phyloP scores from a whole-genome alignment of 78 protist genomes.

The Abeoforma whisleri region DNA sequence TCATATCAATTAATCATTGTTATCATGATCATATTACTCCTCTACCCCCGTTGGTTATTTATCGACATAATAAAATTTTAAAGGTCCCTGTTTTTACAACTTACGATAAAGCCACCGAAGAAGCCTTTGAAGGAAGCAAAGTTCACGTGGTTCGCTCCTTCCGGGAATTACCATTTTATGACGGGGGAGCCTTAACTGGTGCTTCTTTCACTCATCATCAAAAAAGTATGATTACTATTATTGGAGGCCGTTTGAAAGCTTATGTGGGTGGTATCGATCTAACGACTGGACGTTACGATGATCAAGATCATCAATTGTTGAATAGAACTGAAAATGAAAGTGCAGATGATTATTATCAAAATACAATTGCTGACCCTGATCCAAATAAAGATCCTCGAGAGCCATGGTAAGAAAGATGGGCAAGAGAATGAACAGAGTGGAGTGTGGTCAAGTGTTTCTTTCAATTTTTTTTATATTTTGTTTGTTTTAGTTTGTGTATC shows the following conservation, averaged over 20 bases:
- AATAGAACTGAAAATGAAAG: not conserved
- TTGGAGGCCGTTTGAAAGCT: conserved; percentile 7
- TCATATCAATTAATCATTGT: too few relatives aligned
- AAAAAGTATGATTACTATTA: not conserved
- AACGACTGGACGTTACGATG: conserved; percentile 27
- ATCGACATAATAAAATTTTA: too few relatives aligned
- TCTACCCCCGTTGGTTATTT: too few relatives aligned
- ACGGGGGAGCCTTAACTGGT: conserved; percentile 17
- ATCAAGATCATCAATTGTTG: not conserved
- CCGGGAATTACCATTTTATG: conserved; percentile 8
- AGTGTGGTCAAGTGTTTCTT: not conserved
- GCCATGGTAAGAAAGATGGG: too few relatives aligned
- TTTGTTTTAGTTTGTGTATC: not conserved
- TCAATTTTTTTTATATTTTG: not conserved
- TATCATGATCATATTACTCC: too few relatives aligned
- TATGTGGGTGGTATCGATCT: conserved; percentile 31
- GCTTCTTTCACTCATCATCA: conserved; percentile 34
- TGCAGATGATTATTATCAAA: conserved; percentile 15
- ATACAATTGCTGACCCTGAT: not conserved
- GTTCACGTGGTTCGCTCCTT: not conserved
- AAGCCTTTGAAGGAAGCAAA: not conserved
- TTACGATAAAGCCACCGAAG: conserved; percentile 5
- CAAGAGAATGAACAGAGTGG: not conserved
- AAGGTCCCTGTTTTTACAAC: conserved; percentile 14
- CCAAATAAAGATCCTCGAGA: too few relatives aligned